Percentiles rank a stretch among this genome's conserved stretches.
Evolutionary conservation across 2,329 filamentous ascomycete genomes (phyloP).

Genomic region (Cadophora sp.): DNA sequence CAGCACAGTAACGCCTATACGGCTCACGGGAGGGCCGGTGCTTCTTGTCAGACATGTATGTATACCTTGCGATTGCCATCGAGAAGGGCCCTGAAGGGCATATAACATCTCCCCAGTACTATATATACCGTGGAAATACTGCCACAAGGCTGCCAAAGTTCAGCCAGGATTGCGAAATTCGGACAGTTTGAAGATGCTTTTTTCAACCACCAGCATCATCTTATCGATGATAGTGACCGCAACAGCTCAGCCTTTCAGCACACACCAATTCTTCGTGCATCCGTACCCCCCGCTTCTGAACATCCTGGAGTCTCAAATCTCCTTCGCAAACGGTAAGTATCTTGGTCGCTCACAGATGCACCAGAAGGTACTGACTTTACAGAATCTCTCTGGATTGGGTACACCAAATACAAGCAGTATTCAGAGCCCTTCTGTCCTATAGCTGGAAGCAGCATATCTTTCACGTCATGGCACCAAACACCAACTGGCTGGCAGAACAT

Average conservation of each 20-base stretch:
- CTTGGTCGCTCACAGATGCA: background rate
- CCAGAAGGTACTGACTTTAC: background rate
- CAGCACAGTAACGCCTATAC: background rate
- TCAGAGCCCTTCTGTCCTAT: slow-evolving; percentile 14
- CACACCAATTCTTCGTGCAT: background rate
- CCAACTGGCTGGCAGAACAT: slow-evolving; percentile 17
- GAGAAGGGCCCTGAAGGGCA: background rate
- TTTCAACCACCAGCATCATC: background rate
- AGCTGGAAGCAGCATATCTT: background rate
- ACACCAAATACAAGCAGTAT: background rate
- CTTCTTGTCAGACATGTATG: background rate
- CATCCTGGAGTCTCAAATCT: background rate
- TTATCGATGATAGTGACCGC: background rate
- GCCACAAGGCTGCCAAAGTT: no score
- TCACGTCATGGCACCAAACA: slow-evolving; percentile 10
- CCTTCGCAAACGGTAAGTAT: slow-evolving; percentile 17
- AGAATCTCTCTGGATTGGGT: slow-evolving; percentile 17
- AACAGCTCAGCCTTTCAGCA: background rate
- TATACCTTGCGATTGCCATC: background rate
- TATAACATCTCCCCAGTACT: background rate
- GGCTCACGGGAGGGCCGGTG: background rate
- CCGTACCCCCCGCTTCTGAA: background rate
- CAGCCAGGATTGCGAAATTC: background rate
- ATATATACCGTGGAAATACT: background rate
- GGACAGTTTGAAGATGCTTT: background rate